A percentile compares a stretch with the other conserved stretches of the same genome.
Evolutionary conservation across 2,329 filamentous ascomycete species (phyloP).

Genomic region (Aureobasidium lini): DNA sequence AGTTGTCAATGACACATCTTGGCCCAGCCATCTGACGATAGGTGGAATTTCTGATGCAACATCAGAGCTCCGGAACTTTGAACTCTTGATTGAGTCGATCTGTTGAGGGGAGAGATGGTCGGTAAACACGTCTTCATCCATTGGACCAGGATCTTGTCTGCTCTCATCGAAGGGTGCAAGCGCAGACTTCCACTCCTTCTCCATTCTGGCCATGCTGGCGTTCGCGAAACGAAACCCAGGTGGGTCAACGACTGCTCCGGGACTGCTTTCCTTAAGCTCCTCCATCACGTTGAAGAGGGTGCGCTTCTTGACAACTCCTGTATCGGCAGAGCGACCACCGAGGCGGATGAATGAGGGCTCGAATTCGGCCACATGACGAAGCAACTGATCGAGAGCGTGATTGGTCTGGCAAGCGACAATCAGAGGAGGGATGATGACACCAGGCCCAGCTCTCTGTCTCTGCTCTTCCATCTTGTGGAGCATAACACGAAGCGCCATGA

Average conservation of each 20-base stretch:
- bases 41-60: background rate
- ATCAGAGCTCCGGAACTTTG: background rate
- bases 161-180: background rate
- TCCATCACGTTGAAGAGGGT: slow-evolving; percentile 56
- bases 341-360: slow-evolving; percentile 57
- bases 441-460: slow-evolving; percentile 20
- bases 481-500: slow-evolving; percentile 60
- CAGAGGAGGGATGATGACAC: slow-evolving; percentile 53
- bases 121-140: background rate
- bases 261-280: background rate
- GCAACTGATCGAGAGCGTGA: slow-evolving; percentile 77
- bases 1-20: background rate
- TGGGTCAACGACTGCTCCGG: background rate
- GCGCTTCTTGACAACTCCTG: slow-evolving; percentile 53
- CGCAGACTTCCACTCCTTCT: background rate
- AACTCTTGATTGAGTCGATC: background rate
- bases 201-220: background rate
- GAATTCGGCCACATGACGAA: slow-evolving; percentile 56
- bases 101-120: background rate
- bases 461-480: slow-evolving; percentile 46
- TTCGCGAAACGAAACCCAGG: background rate
- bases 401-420: slow-evolving; percentile 83
- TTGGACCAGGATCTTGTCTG: background rate
- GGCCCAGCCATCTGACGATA: slow-evolving; percentile 8
- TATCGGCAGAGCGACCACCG: slow-evolving; percentile 62